Evolutionary conservation across 305 asterid genomes (phyloP), one percentile per base, ranked within the genome.

Genomic region (Euphrasia arctica): DNA sequence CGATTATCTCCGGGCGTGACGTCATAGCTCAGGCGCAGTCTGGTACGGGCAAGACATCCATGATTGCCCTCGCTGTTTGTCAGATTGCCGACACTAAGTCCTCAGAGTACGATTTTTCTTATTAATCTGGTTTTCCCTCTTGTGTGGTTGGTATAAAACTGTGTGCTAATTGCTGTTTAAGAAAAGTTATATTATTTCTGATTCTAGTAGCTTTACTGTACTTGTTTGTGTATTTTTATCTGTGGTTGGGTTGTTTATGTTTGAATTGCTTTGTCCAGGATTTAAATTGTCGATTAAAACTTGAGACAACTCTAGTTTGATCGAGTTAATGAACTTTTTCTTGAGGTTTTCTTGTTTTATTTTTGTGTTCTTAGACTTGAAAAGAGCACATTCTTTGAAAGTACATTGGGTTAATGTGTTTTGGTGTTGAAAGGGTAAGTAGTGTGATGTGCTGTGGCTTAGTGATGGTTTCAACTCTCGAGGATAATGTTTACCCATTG

Each of bases 1-100:
- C 96, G 0, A 88, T 88, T 32, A 80, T 88, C 32, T 62, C 81
- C 34, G 94, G 91, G 3, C 94, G 96, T 54, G 96, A 88, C 62
- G 91, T 88, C 63, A 88, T 85, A 4, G 96, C 94, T 43, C 94
- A 85, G 74, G 94, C 90, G 28, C 95, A 88, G 74, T 82, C 90
- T 4, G 97, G 95, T 51, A 89, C 98, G 9, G 97, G 98, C 0
- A 92, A 92, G 71, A 85, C 96, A 42, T 92, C 98, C 64, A 89
- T 92, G 98, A 92, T 92, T 81, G 97, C 96, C 18, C 95, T 92
- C 63, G 62, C 98, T 49, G 97, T 92, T 68, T 92, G 96, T 75
- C 96, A 92, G 70, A 75, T 87, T 65, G 98, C 74, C n/a, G 95
- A 92, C 50, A 92, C 98, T 75, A 92, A 82, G 80, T 89, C 96